Evolutionary conservation across 805 yeast genomes (phyloP).

Genomic region (Blastobotrys peoriensis): DNA sequence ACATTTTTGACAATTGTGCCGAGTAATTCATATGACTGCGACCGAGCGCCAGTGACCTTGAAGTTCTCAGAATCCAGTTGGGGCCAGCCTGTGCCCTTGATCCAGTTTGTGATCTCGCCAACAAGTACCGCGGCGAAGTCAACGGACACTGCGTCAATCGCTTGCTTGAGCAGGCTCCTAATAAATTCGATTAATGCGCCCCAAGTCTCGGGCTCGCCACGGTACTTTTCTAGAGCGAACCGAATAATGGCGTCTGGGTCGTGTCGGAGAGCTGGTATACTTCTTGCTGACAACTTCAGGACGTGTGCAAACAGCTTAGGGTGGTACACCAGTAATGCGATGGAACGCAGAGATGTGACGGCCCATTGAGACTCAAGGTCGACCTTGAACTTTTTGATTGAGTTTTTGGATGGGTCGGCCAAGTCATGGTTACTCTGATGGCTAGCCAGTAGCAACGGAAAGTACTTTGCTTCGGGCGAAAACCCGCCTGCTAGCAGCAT

Average conservation of each 20-base stretch:
- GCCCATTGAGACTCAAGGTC: slow-evolving; percentile 47
- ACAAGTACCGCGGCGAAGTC: slow-evolving; percentile 16
- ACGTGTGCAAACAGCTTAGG: slow-evolving; percentile 52
- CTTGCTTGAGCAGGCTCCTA: slow-evolving; percentile 46
- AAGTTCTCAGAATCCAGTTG: slow-evolving; percentile 8
- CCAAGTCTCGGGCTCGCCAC: slow-evolving; percentile 23
- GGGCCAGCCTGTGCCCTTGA: slow-evolving; percentile 31
- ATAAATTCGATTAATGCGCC: slow-evolving; percentile 44
- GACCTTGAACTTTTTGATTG: slow-evolving; percentile 43
- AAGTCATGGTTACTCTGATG: slow-evolving; percentile 53
- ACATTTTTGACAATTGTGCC: slow-evolving; percentile 56
- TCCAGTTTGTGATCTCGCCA: slow-evolving; percentile 18
- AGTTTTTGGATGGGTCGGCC: slow-evolving; percentile 48
- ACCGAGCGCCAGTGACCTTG: slow-evolving; percentile 15
- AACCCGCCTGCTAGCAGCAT: slow-evolving; percentile 39
- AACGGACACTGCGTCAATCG: slow-evolving; percentile 23
- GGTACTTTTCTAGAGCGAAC: slow-evolving; percentile 9
- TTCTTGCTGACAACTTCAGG: slow-evolving; percentile 43
- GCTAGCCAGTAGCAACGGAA: slow-evolving; percentile 58
- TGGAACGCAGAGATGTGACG: slow-evolving; percentile 38
- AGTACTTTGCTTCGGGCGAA: slow-evolving; percentile 32
- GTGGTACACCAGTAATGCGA: slow-evolving; percentile 52
- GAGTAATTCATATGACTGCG: slow-evolving; percentile 65
- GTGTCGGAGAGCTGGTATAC: slow-evolving; percentile 45
- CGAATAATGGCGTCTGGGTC: slow-evolving; percentile 39